Conservation (phyloP, 192 early-diverging fungal species). For the Chytriomyces sp. region DNA sequence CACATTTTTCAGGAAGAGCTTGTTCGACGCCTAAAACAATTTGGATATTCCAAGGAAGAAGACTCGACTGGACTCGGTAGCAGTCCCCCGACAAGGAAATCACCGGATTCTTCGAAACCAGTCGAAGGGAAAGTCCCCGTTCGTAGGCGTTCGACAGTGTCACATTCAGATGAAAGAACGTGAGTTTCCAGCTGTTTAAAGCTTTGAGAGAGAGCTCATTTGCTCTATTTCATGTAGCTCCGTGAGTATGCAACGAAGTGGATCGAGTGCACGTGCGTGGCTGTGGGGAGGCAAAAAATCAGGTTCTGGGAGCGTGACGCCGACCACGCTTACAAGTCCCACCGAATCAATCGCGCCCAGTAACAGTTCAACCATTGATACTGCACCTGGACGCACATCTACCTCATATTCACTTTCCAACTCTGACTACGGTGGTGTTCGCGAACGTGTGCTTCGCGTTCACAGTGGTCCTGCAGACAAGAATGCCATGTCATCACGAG, state of each 20-base stretch:
- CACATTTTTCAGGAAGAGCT: conserved; percentile 41
- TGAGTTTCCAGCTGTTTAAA: neutral
- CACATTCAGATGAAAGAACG: neutral
- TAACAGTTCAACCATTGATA: neutral
- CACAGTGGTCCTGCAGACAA: conserved; percentile 30
- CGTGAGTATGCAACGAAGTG: neutral
- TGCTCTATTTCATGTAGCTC: neutral
- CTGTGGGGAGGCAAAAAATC: neutral
- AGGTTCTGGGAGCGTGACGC: neutral
- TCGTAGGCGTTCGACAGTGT: neutral
- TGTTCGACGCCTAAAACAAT: conserved; percentile 3
- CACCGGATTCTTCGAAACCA: neutral
- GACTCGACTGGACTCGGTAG: no score
- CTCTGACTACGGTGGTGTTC: conserved; percentile 8
- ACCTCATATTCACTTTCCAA: conserved; percentile 18
- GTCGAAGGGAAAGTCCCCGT: neutral
- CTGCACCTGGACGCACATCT: neutral
- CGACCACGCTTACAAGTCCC: neutral
- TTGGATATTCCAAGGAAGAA: neutral
- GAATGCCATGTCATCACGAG: conserved; percentile 19
- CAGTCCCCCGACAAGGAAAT: neutral
- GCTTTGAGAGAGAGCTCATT: neutral
- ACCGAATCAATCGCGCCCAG: neutral
- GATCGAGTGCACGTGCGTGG: neutral
- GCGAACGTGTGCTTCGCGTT: neutral